Conservation (phyloP, 306 rosid genomes). For the Leucaena leucocephala region DNA sequence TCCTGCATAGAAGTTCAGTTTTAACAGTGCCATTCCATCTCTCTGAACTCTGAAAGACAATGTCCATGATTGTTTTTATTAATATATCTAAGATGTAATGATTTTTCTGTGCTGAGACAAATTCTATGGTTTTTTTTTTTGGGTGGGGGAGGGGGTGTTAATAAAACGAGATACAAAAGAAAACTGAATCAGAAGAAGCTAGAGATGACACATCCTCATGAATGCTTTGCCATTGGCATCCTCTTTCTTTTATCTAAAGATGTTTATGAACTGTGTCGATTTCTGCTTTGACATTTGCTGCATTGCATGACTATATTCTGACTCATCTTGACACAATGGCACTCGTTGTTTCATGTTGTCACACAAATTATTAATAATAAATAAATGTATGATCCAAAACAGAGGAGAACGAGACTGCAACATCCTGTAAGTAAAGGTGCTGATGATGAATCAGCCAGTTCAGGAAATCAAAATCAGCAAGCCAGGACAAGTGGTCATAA, state of each 20-base stretch:
- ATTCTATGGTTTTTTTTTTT: not conserved
- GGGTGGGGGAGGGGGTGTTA: not conserved
- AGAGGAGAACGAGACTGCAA: constrained; percentile 69
- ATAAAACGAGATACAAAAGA: not conserved
- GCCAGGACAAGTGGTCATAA: constrained; percentile 56
- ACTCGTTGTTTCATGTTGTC: constrained; percentile 13
- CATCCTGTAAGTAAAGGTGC: constrained; percentile 46
- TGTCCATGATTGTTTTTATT: not conserved
- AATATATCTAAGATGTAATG: not conserved
- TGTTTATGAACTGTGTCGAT: not conserved
- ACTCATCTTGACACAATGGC: not conserved
- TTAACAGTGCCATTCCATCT: not conserved
- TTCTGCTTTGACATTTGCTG: constrained; percentile 6
- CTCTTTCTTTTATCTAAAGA: not conserved
- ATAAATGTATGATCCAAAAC: constrained; percentile 33
- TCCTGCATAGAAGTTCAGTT: not conserved
- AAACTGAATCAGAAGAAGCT: not conserved
- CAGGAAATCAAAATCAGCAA: constrained; percentile 56
- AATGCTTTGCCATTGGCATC: not conserved
- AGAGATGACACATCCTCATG: not conserved
- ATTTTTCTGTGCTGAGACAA: not conserved
- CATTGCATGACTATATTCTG: constrained; percentile 1
- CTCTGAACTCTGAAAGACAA: not conserved
- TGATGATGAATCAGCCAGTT: constrained; percentile 60
- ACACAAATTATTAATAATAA: not conserved